phyloP scores from a whole-genome alignment of 495 filamentous ascomycete genomes.

The Darksidea phi region DNA sequence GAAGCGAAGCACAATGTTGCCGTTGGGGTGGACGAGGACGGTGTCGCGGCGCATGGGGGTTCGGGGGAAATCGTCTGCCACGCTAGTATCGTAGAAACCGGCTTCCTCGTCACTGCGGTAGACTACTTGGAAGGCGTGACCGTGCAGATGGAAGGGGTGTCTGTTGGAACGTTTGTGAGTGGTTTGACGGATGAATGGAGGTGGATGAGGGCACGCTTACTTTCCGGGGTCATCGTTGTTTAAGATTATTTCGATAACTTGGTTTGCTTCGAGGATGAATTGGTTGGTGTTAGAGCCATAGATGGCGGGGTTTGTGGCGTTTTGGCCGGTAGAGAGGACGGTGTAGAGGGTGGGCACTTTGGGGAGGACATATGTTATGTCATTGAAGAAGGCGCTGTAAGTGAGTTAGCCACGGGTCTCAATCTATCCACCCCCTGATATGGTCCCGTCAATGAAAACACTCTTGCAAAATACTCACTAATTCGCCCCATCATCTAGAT shows the following conservation, averaged over 20 bases:
- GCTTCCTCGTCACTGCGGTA: slow-evolving; percentile 54
- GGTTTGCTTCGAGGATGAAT: slow-evolving; percentile 62
- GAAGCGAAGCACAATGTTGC: slow-evolving; percentile 50
- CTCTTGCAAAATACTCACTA: slow-evolving; percentile 51
- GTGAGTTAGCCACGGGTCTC: background rate
- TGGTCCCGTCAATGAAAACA: too few relatives aligned
- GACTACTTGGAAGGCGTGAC: slow-evolving; percentile 77
- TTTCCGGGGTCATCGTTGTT: slow-evolving; percentile 74
- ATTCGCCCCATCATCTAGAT: slow-evolving; percentile 70
- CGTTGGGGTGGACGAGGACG: slow-evolving; percentile 51
- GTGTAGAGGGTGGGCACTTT: slow-evolving; percentile 82
- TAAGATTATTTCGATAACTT: slow-evolving; percentile 74
- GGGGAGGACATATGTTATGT: slow-evolving; percentile 68
- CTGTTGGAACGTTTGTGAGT: background rate
- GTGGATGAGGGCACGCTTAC: background rate
- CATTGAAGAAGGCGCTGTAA: slow-evolving; percentile 73
- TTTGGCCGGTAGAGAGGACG: slow-evolving; percentile 61
- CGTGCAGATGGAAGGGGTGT: slow-evolving; percentile 89
- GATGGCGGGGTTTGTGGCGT: slow-evolving; percentile 61
- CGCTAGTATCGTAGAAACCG: slow-evolving; percentile 48
- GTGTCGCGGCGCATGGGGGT: slow-evolving; percentile 61
- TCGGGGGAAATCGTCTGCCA: slow-evolving; percentile 46
- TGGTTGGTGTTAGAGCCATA: slow-evolving; percentile 75
- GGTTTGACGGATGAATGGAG: background rate
- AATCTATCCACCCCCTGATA: background rate